These are phyloP conservation scores for Lachancea meyersii DNA, from an alignment of 805 yeast genomes.

Conservation along the genomic window DNA sequence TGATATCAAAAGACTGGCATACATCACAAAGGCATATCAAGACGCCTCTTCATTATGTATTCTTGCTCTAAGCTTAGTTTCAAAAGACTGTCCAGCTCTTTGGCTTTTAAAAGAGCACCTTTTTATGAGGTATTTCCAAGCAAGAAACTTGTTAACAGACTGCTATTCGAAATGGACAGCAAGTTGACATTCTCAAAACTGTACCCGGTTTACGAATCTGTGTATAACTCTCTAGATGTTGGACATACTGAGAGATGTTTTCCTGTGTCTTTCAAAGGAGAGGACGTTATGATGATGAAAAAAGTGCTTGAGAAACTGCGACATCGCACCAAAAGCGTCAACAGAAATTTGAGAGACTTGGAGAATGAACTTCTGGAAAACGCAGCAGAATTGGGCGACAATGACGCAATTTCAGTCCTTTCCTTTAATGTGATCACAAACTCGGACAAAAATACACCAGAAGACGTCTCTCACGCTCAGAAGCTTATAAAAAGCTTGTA, in stretches of 20 bases:
- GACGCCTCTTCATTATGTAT: not conserved
- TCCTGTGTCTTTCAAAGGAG: conserved; percentile 45
- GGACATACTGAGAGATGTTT: conserved; percentile 26
- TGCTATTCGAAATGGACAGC: conserved; percentile 63
- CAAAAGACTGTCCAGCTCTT: not conserved
- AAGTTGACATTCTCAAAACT: conserved; percentile 48
- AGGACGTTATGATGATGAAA: conserved; percentile 64
- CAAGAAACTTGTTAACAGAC: conserved; percentile 48
- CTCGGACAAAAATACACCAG: conserved; percentile 34
- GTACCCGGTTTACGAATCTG: conserved; percentile 44
- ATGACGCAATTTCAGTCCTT: conserved; percentile 70
- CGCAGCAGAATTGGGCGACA: conserved; percentile 78
- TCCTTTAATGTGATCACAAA: conserved; percentile 57
- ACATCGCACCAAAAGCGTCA: conserved; percentile 51
- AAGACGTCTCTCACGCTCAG: conserved; percentile 60
- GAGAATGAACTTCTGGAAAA: conserved; percentile 72
- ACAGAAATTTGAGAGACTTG: conserved; percentile 48
- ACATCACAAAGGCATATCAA: too few relatives aligned
- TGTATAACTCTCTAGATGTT: conserved; percentile 44
- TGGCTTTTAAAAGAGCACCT: conserved; percentile 29
- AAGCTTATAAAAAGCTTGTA: conserved; percentile 52
- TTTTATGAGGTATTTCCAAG: conserved; percentile 50
- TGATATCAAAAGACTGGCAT: too few relatives aligned
- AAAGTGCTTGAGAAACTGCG: conserved; percentile 58
- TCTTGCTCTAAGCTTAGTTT: not conserved